Percentiles rank a stretch among this genome's conserved stretches.
phyloP scores from a whole-genome alignment of 139 green algal species.

The Chlorella sp. region DNA sequence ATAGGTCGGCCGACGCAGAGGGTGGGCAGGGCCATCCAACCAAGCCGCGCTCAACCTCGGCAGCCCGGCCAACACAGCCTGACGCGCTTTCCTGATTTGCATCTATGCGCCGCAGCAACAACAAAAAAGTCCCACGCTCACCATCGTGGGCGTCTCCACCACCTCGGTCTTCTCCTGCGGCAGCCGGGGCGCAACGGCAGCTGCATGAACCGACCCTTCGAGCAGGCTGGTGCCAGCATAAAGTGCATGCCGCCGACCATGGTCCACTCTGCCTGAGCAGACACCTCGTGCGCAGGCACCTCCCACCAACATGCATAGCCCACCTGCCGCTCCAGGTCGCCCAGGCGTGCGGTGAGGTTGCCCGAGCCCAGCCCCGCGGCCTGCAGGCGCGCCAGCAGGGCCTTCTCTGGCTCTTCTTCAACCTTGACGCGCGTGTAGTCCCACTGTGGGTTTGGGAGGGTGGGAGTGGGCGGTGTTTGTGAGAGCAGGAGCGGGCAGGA shows the following conservation, averaged over 20 bases:
- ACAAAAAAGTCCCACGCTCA: no score
- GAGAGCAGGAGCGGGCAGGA: background rate
- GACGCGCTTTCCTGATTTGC: no score
- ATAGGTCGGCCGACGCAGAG: no score
- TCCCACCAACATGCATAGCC: background rate
- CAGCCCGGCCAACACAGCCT: no score
- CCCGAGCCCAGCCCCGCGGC: no score
- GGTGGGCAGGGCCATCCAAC: no score
- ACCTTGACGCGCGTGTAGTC: constrained; percentile 25
- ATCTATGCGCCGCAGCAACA: no score
- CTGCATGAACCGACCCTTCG: background rate
- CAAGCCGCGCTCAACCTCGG: no score
- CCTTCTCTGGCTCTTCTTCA: background rate
- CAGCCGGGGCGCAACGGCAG: background rate
- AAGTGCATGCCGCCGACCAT: background rate
- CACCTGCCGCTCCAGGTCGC: constrained; percentile 23
- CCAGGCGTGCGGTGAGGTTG: background rate
- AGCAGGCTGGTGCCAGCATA: background rate
- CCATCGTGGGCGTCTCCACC: constrained; percentile 35
- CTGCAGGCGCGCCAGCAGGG: no score
- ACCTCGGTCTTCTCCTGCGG: constrained; percentile 8
- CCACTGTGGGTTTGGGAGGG: background rate
- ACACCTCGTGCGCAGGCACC: background rate
- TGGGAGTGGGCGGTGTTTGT: background rate
- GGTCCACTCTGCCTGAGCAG: background rate